Percentiles rank a stretch among this genome's conserved stretches.
Evolutionary conservation across 441 rosid genomes (phyloP).

Genomic region (Manihot esculenta): DNA sequence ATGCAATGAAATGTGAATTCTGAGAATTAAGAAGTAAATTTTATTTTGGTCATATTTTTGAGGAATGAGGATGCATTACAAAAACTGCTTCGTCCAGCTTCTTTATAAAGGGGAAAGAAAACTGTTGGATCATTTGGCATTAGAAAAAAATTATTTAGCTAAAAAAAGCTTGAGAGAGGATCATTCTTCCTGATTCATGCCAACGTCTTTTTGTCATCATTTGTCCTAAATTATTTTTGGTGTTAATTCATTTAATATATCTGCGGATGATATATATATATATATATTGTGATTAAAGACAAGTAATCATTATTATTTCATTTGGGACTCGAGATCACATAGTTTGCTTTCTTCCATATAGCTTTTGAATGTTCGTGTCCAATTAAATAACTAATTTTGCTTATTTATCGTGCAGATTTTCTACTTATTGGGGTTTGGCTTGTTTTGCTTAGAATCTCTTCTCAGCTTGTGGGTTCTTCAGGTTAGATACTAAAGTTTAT

Average conservation of each 20-base stretch:
- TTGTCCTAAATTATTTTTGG: too few species aligned
- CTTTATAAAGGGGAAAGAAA: too few species aligned
- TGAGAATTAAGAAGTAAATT: not conserved
- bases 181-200: not conserved
- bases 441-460: slow-evolving; percentile 82
- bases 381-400: slow-evolving; percentile 7
- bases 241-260: too few species aligned
- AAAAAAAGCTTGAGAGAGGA: too few species aligned
- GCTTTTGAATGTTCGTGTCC: not conserved
- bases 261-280: too few species aligned
- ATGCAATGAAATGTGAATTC: not conserved
- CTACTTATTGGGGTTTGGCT: slow-evolving; percentile 76
- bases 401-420: slow-evolving; percentile 58
- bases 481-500: slow-evolving; percentile 40
- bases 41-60: not conserved
- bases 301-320: too few species aligned
- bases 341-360: not conserved
- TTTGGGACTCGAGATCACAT: not conserved
- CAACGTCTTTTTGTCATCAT: not conserved
- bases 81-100: too few species aligned
- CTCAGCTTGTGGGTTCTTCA: slow-evolving; percentile 94
- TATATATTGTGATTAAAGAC: too few species aligned
- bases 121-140: not conserved
- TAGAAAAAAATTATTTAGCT: not conserved
- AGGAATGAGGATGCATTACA: not conserved